A percentile compares a stretch with the other conserved stretches of the same genome.
Conservation (phyloP, 1,139 yeast genomes). For the Candida albicans region DNA sequence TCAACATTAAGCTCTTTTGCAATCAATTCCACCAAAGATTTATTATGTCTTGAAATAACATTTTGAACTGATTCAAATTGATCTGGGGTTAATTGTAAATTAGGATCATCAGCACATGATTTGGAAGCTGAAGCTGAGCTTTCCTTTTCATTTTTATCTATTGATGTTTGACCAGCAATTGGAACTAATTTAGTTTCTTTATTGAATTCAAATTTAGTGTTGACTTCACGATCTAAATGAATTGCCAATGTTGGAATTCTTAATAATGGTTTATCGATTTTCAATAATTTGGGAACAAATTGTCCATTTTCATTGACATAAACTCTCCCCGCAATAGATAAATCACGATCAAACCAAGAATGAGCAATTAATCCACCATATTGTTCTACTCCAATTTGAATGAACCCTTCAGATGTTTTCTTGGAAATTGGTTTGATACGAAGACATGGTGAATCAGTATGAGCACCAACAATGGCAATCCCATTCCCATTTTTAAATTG, state of each 20-base stretch:
- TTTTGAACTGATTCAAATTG: conserved; percentile 67
- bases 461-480: conserved; percentile 88
- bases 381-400: conserved; percentile 89
- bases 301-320: conserved; percentile 55
- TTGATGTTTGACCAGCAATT: conserved; percentile 68
- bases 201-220: conserved; percentile 82
- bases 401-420: conserved; percentile 69
- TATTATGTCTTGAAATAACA: conserved; percentile 73
- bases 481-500: conserved; percentile 80
- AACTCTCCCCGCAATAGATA: conserved; percentile 90
- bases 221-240: conserved; percentile 79
- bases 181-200: conserved; percentile 86
- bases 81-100: conserved; percentile 44
- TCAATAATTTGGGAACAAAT: conserved; percentile 66
- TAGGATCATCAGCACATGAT: conserved; percentile 48
- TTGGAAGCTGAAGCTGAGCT: conserved; percentile 10
- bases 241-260: conserved; percentile 95
- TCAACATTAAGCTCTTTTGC: conserved; percentile 62
- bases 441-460: conserved; percentile 92
- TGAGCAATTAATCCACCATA: conserved; percentile 97
- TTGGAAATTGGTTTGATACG: conserved; percentile 89
- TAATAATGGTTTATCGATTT: conserved; percentile 78
- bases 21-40: conserved; percentile 64
- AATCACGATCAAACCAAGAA: conserved; percentile 90
- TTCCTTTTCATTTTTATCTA: conserved; percentile 30